Conservation (phyloP, 306 rosid species). For the Arachis hypogaea region DNA sequence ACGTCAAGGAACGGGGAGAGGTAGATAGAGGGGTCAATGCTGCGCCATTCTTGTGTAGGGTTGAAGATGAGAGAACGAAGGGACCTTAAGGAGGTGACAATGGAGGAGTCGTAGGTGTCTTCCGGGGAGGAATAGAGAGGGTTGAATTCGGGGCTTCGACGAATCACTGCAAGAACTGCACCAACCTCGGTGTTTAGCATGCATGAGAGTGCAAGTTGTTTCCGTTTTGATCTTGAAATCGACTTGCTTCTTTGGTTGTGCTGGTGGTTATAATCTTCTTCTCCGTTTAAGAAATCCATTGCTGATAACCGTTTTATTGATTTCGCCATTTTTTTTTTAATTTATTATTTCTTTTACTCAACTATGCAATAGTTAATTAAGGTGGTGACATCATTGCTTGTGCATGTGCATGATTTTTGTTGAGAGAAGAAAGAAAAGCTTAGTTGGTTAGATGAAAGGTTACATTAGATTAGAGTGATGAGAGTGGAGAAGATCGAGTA, state of each 20-base stretch:
- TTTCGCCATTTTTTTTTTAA: not conserved
- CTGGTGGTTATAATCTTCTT: not conserved
- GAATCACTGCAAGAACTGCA: constrained; percentile 74
- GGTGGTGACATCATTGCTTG: too few species aligned
- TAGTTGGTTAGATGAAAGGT: too few species aligned
- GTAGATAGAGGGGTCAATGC: constrained; percentile 73
- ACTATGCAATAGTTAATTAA: too few species aligned
- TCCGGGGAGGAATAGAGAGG: constrained; percentile 44
- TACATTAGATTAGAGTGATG: constrained; percentile 7
- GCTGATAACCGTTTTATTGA: not conserved
- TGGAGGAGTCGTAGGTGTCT: constrained; percentile 53
- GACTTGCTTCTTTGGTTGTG: constrained; percentile 21
- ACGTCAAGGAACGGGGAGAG: constrained; percentile 80
- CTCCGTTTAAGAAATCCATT: constrained; percentile 38
- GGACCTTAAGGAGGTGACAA: constrained; percentile 67
- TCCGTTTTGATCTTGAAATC: constrained; percentile 40
- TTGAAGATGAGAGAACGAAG: constrained; percentile 78
- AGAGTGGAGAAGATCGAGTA: constrained; percentile 34
- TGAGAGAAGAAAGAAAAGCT: too few species aligned
- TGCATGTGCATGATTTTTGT: too few species aligned
- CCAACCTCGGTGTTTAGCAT: constrained; percentile 92
- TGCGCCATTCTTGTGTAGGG: constrained; percentile 78
- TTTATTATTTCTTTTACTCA: too few species aligned
- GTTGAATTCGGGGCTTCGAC: constrained; percentile 55
- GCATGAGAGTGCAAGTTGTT: constrained; percentile 75